Percentiles rank a stretch among this genome's conserved stretches.
phyloP scores from a whole-genome alignment of 2,329 filamentous ascomycete species.

The Metarhizium guizhouense region DNA sequence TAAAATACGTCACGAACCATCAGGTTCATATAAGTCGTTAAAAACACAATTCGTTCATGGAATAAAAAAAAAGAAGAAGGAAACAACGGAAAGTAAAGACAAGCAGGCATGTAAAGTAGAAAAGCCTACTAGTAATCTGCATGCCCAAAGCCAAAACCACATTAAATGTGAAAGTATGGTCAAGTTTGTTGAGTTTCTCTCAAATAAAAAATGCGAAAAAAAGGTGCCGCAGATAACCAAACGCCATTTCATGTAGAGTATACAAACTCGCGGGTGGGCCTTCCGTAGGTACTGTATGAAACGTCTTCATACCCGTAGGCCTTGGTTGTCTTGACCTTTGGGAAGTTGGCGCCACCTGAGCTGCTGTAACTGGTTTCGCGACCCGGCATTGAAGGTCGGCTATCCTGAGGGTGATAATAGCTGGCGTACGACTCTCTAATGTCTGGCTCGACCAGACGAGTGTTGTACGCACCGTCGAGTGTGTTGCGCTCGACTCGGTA shows the following conservation, averaged over 20 bases:
- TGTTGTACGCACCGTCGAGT: slow-evolving; percentile 18
- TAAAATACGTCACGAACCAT: slow-evolving; percentile 1
- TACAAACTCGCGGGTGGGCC: slow-evolving; percentile 16
- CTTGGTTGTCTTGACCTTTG: slow-evolving; percentile 27
- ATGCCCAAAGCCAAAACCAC: background rate
- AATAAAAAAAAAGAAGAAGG: background rate
- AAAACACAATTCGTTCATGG: slow-evolving; percentile 1
- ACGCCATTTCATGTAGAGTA: slow-evolving; percentile 14
- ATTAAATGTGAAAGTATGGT: background rate
- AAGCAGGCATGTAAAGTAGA: background rate
- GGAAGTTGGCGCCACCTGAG: slow-evolving; percentile 13
- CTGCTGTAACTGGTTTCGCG: slow-evolving; percentile 23
- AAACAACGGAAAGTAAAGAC: background rate
- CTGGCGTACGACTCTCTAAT: slow-evolving; percentile 12
- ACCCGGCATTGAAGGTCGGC: slow-evolving; percentile 19
- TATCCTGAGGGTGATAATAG: slow-evolving; percentile 18
- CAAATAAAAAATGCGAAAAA: background rate
- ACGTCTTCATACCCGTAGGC: slow-evolving; percentile 20
- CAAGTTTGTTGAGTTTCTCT: background rate
- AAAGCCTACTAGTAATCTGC: background rate
- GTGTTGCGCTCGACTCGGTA: slow-evolving; percentile 24
- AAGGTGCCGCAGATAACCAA: background rate
- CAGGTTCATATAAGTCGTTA: background rate
- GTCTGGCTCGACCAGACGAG: slow-evolving; percentile 17
- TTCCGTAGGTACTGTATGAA: slow-evolving; percentile 20